A percentile compares a stretch with the other conserved stretches of the same genome.
Conservation (phyloP, 1,139 yeast species). For the Yamadazyma buinensis region DNA sequence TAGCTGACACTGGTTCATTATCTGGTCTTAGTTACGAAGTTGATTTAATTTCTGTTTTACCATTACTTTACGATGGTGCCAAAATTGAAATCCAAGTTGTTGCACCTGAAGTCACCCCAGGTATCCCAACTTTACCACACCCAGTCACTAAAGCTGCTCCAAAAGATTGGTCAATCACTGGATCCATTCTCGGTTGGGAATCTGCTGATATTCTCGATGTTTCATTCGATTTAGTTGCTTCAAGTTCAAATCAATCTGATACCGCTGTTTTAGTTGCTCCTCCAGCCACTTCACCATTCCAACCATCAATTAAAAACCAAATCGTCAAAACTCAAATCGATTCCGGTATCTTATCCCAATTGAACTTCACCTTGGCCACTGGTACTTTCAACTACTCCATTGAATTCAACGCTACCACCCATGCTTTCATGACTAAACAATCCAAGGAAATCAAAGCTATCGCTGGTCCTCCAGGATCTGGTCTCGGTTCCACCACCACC, state of each 20-base stretch:
- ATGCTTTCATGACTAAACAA: slow-evolving; percentile 13
- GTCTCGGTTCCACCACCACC: slow-evolving; percentile 11
- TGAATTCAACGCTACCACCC: slow-evolving; percentile 11
- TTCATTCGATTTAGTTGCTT: slow-evolving; percentile 9
- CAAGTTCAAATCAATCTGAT: slow-evolving; percentile 10
- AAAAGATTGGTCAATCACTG: slow-evolving; percentile 15
- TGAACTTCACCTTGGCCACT: slow-evolving; percentile 15
- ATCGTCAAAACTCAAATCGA: slow-evolving; percentile 11
- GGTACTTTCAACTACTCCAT: slow-evolving; percentile 11
- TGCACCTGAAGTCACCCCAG: slow-evolving; percentile 17
- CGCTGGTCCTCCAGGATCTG: slow-evolving; percentile 17
- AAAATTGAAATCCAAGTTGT: slow-evolving; percentile 19
- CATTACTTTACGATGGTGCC: slow-evolving; percentile 26
- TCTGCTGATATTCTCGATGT: slow-evolving; percentile 8
- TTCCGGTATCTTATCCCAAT: slow-evolving; percentile 11
- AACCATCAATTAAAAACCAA: slow-evolving; percentile 14
- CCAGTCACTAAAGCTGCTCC: slow-evolving; percentile 13
- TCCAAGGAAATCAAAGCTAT: slow-evolving; percentile 8
- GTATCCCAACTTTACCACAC: slow-evolving; percentile 10
- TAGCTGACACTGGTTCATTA: slow-evolving; percentile 24
- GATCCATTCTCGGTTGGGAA: slow-evolving; percentile 17
- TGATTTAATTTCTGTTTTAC: slow-evolving; percentile 24
- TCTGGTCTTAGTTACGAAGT: slow-evolving; percentile 24
- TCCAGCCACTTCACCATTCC: slow-evolving; percentile 15
- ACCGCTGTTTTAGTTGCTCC: slow-evolving; percentile 15